Evolutionary conservation across 140 eudicot genomes (phyloP).

Genomic region (Ambrosia hybrid): DNA sequence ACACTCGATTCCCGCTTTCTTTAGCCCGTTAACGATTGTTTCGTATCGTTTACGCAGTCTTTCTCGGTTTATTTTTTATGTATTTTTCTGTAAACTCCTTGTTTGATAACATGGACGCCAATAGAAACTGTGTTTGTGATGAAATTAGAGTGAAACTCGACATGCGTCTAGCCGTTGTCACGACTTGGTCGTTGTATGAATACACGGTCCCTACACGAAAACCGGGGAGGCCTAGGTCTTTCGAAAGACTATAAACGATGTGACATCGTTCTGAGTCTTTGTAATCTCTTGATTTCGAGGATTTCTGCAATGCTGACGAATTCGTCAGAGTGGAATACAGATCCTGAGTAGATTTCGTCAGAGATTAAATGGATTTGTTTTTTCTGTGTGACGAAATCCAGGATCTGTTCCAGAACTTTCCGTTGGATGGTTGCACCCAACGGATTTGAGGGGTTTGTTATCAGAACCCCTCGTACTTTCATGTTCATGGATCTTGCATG

Average conservation of each 20-base stretch:
- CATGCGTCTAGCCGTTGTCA: conserved; percentile 90
- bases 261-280: conserved; percentile 76
- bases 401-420: conserved; percentile 49
- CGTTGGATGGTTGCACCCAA: conserved; percentile 79
- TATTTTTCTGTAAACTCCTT: conserved; percentile 58
- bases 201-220: conserved; percentile 84
- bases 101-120: conserved; percentile 79
- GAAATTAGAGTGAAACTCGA: conserved; percentile 91
- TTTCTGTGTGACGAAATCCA: conserved; percentile 60
- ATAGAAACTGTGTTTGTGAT: conserved; percentile 78
- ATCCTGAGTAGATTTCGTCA: conserved; percentile 94
- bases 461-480: conserved; percentile 71
- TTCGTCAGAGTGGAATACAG: conserved; percentile 57
- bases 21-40: conserved; percentile 62
- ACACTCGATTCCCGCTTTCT: conserved; percentile 69
- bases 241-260: conserved; percentile 87
- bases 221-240: conserved; percentile 90
- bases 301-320: conserved; percentile 86
- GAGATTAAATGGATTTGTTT: conserved; percentile 88
- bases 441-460: conserved; percentile 93
- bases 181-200: conserved; percentile 83
- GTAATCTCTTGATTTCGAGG: conserved; percentile 52
- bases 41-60: conserved; percentile 65
- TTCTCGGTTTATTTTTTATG: conserved; percentile 64
- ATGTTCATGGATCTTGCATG: conserved; percentile 59